Evolutionary conservation across 2,329 filamentous ascomycete species (phyloP), one percentile per base, ranked within the genome.

Genomic region (Diaporthe batatas): DNA sequence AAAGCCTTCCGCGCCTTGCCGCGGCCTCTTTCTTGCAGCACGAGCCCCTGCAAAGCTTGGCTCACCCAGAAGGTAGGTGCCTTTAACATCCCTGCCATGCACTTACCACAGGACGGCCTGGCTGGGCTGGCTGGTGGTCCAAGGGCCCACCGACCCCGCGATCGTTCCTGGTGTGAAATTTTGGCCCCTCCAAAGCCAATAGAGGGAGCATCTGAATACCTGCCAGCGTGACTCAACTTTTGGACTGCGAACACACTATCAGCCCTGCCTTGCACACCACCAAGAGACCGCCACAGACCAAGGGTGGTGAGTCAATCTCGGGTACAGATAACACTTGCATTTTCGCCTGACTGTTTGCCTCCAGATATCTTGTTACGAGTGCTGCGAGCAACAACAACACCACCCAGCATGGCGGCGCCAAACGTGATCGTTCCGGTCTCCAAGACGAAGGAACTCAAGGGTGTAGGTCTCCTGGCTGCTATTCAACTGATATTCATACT

Each of bases 391-490:
- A 54, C 67, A 70, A 32, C 34, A 51, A 29, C 29, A 39, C 12
- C 68, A 49, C 68, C 62, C 55, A 72, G 6, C 78, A 88, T 88
- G 87, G 85, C 86, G 80, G 82, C 87, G 80, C 86, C 86, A 79
- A 83, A 89, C 81, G 87, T 88, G 80, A 82, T 80, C 75, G 82
- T 88, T 72, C 82, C 84, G 73, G 83, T 89, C 77, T 89, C 87
- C 80, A 90, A 89, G 80, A 90, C 87, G 72, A 90, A 90, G 81
- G 88, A 90, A 82, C 83, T 90, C 79, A 90, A 89, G 81, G 88
- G 88, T 75, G 87, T 86, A 83, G 71, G 85, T 83, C 55, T 29
- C 32, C 23, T 73, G 75, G 14, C n/a, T 47, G 25, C 67, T 36
- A 14, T 18, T 1, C 18, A 36, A 5, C 32, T 21, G 0, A 5